These are phyloP conservation scores for Fusarium sp. DNA, from an alignment of 2,329 filamentous ascomycete genomes.

Conservation along the genomic window DNA sequence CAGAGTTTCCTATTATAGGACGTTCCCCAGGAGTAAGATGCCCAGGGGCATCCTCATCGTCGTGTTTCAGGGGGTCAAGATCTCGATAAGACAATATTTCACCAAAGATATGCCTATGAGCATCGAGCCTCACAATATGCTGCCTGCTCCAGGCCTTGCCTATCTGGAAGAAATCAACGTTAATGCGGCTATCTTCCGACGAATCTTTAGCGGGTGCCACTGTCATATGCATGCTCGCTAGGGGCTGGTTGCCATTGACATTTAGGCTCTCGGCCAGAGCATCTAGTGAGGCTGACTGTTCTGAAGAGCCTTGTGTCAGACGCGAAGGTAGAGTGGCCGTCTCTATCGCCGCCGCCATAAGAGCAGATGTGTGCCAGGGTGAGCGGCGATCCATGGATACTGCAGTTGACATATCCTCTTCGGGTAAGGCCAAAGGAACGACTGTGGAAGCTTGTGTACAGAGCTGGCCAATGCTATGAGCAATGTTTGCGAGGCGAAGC, in stretches of 20 bases:
- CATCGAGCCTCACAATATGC: constrained; percentile 9
- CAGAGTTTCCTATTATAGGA: constrained; percentile 45
- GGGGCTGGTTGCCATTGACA: constrained; percentile 80
- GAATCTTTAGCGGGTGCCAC: constrained; percentile 56
- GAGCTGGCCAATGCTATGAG: constrained; percentile 76
- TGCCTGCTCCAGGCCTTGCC: constrained; percentile 38
- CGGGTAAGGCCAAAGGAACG: constrained; percentile 77
- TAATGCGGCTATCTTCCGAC: constrained; percentile 47
- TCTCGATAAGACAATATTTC: constrained; percentile 46
- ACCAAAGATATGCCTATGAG: constrained; percentile 48
- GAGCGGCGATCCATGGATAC: constrained; percentile 72
- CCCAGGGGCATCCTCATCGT: constrained; percentile 9
- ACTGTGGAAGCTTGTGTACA: constrained; percentile 80
- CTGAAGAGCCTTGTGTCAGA: constrained; percentile 63
- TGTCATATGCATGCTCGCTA: constrained; percentile 80
- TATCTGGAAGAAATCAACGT: constrained; percentile 51
- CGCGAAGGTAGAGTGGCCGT: constrained; percentile 82
- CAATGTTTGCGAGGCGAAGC: constrained; percentile 77
- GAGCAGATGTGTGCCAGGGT: constrained; percentile 82
- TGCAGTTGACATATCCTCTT: constrained; percentile 66
- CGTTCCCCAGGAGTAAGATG: constrained; percentile 27
- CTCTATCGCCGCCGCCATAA: constrained; percentile 82
- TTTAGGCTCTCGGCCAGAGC: constrained; percentile 76
- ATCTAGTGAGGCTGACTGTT: constrained; percentile 63
- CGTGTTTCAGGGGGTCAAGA: constrained; percentile 7